Base-by-base conservation (phyloP, 148 eudicot species). In the Tetragonia tetragonoides region DNA sequence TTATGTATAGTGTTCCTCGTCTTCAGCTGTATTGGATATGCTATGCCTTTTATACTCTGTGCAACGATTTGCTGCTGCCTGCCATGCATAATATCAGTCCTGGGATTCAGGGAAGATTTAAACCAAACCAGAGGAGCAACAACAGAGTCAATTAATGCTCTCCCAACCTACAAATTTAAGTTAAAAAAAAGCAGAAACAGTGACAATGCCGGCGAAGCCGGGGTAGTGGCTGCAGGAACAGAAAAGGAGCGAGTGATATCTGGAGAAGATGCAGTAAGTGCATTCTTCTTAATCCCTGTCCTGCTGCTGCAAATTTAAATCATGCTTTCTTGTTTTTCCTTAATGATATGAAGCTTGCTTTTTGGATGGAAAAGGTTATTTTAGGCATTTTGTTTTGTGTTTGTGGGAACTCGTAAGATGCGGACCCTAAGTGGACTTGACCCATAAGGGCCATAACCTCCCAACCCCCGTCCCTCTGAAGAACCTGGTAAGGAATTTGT, bases 61-160 rank as follows among this genome's bases (percentile, higher is more conserved):
- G 91, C 95, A n/a, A 89, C 98, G 59, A 86, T 94, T 83, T 94
- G 98, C 79, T 94, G 98, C 80, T 94, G 98, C 90, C 90, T 94
- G 61, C 98, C 98, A 59, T 94, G 98, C 80, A 92, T 94, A 77
- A 87, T 94, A 62, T 92, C 97, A 38, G 87, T 94, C 54, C 64
- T 94, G 82, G 98, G 98, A 77, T 88, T 92, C 79, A 86, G 97
- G 71, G 98, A 90, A 84, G 98, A 94, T 76, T 82, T 86, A 42
- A 86, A 85, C 76, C 95, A 90, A 83, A 86, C 83, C 68, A 86
- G 92, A 83, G 98, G 98, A 83, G 98, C 98, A 75, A 89, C 97
- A 21, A 21, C 88, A 15, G 97, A 94, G 51, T 94, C 93, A 16
- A 94, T 94, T 74, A 90, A 89, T 80, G 87, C 98, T 74, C 89